These are phyloP conservation scores for Silene uniflora DNA, from an alignment of 148 eudicot species.

Conservation along the genomic window DNA sequence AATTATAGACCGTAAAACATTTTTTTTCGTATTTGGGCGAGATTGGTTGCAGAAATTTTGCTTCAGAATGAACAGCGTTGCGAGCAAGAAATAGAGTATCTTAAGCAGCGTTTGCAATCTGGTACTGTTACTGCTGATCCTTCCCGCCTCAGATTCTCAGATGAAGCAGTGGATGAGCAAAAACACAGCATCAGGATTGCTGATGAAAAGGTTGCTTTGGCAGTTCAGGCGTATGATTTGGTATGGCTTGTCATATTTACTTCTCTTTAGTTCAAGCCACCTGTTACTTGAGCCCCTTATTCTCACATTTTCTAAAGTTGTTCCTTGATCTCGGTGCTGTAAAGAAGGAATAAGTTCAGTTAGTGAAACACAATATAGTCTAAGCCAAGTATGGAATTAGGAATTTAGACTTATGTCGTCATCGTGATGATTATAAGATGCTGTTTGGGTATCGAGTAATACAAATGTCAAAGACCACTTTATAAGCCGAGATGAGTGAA, in stretches of 20 bases:
- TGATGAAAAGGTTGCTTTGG: slow-evolving; percentile 96
- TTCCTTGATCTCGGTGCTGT: no score
- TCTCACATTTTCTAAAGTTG: background rate
- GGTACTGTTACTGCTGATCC: slow-evolving; percentile 58
- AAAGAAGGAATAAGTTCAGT: no score
- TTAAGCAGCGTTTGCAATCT: slow-evolving; percentile 52
- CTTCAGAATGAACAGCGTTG: slow-evolving; percentile 82
- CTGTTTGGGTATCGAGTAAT: no score
- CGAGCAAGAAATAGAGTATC: slow-evolving; percentile 72
- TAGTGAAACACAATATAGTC: no score
- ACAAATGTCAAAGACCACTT: no score
- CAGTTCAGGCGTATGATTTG: slow-evolving; percentile 89
- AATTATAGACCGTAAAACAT: background rate
- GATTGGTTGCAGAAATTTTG: slow-evolving; percentile 43
- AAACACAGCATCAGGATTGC: slow-evolving; percentile 94
- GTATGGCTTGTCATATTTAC: slow-evolving; percentile 29
- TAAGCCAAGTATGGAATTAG: no score
- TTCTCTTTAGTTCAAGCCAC: background rate
- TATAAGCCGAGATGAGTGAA: no score
- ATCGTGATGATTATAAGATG: no score
- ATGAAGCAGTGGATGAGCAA: slow-evolving; percentile 89
- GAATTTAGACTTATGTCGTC: no score
- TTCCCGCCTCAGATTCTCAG: slow-evolving; percentile 67
- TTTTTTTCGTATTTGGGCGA: background rate
- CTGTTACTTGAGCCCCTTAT: background rate